Base-by-base conservation (phyloP, 73 alveolate species). In the Stentor roeselii region DNA sequence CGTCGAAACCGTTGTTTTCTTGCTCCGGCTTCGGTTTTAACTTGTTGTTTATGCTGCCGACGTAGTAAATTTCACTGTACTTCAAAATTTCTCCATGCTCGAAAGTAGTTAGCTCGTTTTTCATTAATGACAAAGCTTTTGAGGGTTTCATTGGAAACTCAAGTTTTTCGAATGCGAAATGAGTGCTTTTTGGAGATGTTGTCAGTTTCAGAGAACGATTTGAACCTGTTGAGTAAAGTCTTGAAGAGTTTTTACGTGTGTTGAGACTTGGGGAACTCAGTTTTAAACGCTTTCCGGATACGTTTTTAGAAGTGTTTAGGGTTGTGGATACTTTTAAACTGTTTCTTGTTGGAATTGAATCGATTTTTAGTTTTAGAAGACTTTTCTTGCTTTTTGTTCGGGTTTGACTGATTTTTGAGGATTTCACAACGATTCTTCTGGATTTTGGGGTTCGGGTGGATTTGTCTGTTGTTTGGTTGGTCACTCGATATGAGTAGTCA, bases 1-100 rank as follows among this genome's bases (percentile, higher is more conserved):
- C 94, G 39, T 76, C 84, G 39, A 21, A 76, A 14, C 84, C 84
- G 6, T 35, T 37, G 39, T 76, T 76, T 34, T 35, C 31, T 39
- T 35, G 36, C 6, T 14, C 36, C 11, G 60, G 39, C 14, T 39
- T 41, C n/a, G 84, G 84, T 35, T 39, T 32, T 1, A 76, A 14
- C 34, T 76, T 76, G 36, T 40, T 21, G 67, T 37, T 34, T 76
- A 15, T 30, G 1, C 34, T 76, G n/a, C 84, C 84, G n/a, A 76
- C 15, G 34, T 41, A 76, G 39, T 39, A 76, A 41, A 76, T 76
- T 21, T 76, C 84, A 0, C 36, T 14, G 3, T 76, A 76, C n/a
- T 76, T 40, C 34, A 39, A 39, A 6, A 76, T 76, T 76, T 76
- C 84, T 0, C 74, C 74, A 36, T 76, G 15, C 39, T 76, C 84